Evolutionary conservation across 106 monocot genomes (phyloP).

Genomic region (Phalaenopsis aphrodite): DNA sequence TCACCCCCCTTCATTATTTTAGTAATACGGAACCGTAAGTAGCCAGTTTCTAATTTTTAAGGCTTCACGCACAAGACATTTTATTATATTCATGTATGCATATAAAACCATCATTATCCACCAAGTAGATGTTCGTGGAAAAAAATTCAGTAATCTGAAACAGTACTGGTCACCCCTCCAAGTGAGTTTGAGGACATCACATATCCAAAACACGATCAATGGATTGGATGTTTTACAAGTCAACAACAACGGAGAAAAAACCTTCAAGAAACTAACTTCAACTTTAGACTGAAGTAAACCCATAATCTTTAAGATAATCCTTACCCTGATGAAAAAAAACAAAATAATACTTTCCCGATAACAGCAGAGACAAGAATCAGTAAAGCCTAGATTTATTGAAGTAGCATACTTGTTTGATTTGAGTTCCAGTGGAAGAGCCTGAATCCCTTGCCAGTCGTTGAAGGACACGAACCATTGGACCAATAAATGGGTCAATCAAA

Average conservation of each 20-base stretch:
- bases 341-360: no score
- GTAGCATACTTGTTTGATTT: conserved; percentile 67
- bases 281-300: not conserved
- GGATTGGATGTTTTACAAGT: not conserved
- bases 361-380: not conserved
- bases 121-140: not conserved
- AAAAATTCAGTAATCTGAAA: not conserved
- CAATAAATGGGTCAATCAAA: conserved; percentile 73
- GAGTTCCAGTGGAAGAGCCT: conserved; percentile 61
- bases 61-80: no score
- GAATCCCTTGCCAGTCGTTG: conserved; percentile 87
- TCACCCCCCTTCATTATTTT: no score
- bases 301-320: not conserved
- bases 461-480: conserved; percentile 79
- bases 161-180: not conserved
- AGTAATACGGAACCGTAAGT: no score
- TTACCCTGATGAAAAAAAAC: not conserved
- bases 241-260: not conserved
- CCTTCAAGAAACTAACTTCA: not conserved
- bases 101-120: no score
- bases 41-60: no score
- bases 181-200: not conserved
- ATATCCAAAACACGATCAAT: not conserved
- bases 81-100: no score
- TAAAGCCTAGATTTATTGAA: not conserved